Evolutionary conservation across 1,139 yeast genomes (phyloP), one percentile per base, ranked within the genome.

Genomic region (Meyerozyma athensensis): DNA sequence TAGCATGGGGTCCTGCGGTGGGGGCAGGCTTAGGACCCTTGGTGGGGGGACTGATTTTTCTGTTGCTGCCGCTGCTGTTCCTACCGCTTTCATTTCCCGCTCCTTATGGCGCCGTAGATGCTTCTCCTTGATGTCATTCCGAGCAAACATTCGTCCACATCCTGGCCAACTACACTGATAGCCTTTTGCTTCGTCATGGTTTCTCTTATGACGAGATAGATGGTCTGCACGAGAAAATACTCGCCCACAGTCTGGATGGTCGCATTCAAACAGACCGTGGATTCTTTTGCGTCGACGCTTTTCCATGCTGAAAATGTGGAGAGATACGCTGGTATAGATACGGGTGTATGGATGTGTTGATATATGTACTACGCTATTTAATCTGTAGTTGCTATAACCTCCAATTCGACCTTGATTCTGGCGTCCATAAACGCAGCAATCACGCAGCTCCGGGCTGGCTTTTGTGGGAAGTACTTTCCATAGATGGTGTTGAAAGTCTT

Each of bases 401-500:
- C 68, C 38, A 63, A 48, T 38, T 63, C 68, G 13, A 61, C 61
- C 45, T 62, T 62, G 39, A 63, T 56, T 17, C 57, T 41, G 7
- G 66, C 57, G 38, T 63, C 66, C 66, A 62, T 63, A 44, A 63
- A 63, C 3, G 58, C 59, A 19, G 48, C 64, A 17, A 46, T 38
- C 20, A 76, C 69, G 51, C 81, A 75, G 37, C 77, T 68, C 57
- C 83, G 64, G 20, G 77, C 74, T n/a, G 83, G 83, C 50, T 65
- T 65, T 37, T 65, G 64, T 3, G 63, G 58, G 53, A 77, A 72
- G 51, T 68, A 61, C 45, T 65, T 59, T 18, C 61, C 66, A 52
- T 76, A 77, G 30, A 76, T 65, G 39, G 62, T 56, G 53, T 75
- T 77, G 50, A 77, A 65, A 22, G 53, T 59, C 16, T 66, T 55